Percentiles rank a stretch among this genome's conserved stretches.
Conservation (phyloP, 192 early-diverging fungal genomes). For the Podila epicladia region DNA sequence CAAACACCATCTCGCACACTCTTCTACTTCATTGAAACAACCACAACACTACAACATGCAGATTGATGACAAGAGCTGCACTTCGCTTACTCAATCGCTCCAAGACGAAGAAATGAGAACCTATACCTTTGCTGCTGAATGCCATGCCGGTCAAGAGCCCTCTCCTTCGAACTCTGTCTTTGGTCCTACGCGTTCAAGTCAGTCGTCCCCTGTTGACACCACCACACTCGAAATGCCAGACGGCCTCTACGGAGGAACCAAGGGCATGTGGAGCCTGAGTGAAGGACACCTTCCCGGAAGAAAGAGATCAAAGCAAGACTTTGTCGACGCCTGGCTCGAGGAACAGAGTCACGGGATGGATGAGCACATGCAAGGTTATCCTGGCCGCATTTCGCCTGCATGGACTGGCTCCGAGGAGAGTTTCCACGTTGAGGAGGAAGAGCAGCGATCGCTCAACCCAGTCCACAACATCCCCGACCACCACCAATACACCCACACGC, state of each 20-base stretch:
- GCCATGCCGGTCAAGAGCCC: neutral
- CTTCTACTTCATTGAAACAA: constrained; percentile 2
- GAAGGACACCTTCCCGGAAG: constrained; percentile 27
- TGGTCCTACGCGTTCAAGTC: constrained; percentile 5
- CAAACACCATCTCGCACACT: constrained; percentile 2
- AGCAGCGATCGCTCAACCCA: too few relatives aligned
- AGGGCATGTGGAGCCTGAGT: constrained; percentile 21
- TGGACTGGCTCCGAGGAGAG: constrained; percentile 3
- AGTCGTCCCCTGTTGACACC: constrained; percentile 12
- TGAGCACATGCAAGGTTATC: neutral
- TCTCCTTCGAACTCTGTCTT: neutral
- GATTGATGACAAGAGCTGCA: constrained; percentile 1
- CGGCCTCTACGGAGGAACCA: neutral
- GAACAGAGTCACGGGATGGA: constrained; percentile 10
- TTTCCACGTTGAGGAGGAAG: neutral
- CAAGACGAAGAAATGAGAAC: neutral
- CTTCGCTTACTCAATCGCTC: constrained; percentile 16
- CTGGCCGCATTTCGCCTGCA: neutral
- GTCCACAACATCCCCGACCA: too few relatives aligned
- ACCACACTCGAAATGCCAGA: neutral
- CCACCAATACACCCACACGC: too few relatives aligned
- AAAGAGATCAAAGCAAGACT: constrained; percentile 15
- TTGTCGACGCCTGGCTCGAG: constrained; percentile 30
- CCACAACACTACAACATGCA: constrained; percentile 4
- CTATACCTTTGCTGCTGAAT: neutral